Conservation (phyloP, 179 eudicot species). For the Silene noctiflora region DNA sequence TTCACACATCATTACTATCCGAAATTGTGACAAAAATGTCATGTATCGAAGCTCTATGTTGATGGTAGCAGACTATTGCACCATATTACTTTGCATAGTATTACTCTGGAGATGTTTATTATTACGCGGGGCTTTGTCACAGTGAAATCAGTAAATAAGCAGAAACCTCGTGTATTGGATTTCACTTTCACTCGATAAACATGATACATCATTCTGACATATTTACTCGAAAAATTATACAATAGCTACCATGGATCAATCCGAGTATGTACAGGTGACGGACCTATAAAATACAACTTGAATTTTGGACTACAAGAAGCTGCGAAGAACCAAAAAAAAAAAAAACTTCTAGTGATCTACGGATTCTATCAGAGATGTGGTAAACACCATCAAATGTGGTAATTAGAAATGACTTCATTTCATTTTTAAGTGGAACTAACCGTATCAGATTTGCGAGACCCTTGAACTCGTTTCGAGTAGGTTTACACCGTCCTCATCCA, state of each 20-base stretch:
- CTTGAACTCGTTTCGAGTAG: slow-evolving; percentile 55
- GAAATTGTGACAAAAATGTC: too few species aligned
- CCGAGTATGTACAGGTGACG: slow-evolving; percentile 28
- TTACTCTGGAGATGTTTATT: too few species aligned
- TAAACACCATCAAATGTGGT: slow-evolving; percentile 7
- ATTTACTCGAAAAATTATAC: slow-evolving; percentile 29
- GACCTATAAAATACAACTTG: slow-evolving; percentile 22
- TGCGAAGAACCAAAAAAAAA: background rate
- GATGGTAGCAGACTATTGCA: too few species aligned
- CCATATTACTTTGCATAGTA: too few species aligned
- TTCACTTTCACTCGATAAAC: slow-evolving; percentile 6
- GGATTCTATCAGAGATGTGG: slow-evolving; percentile 14
- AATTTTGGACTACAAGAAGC: slow-evolving; percentile 11
- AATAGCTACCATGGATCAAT: slow-evolving; percentile 15
- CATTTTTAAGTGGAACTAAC: slow-evolving; percentile 17
- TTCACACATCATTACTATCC: too few species aligned
- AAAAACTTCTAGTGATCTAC: slow-evolving; percentile 14
- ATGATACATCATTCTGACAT: slow-evolving; percentile 18
- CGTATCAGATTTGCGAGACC: slow-evolving; percentile 33
- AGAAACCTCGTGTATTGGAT: background rate
- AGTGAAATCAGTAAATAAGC: background rate
- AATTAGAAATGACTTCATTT: background rate
- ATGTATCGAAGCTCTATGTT: too few species aligned
- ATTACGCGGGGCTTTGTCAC: too few species aligned
- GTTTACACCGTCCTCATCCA: slow-evolving; percentile 50